A percentile compares a stretch with the other conserved stretches of the same genome.
Conservation (phyloP, 768 basidiomycete genomes). For the Hortiboletus campestris region DNA sequence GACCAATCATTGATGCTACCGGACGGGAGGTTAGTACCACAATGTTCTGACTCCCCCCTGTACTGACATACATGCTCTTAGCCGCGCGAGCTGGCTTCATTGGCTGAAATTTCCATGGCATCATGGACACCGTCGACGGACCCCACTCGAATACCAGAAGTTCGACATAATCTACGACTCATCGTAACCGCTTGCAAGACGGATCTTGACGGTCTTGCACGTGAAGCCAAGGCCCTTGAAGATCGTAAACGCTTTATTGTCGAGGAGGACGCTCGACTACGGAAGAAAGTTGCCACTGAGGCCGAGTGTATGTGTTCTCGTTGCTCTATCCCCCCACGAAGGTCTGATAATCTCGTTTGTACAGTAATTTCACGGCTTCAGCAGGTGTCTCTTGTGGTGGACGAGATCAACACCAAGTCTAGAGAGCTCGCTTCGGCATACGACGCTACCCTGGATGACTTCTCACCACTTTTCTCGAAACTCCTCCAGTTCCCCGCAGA, state of each 20-base stretch:
- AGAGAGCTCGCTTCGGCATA: slow-evolving; percentile 63
- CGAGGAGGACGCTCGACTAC: slow-evolving; percentile 68
- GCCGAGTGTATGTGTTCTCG: slow-evolving; percentile 58
- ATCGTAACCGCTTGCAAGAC: slow-evolving; percentile 80
- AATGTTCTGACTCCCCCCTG: background rate
- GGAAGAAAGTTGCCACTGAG: slow-evolving; percentile 70
- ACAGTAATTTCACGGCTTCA: slow-evolving; percentile 78
- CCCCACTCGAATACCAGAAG: slow-evolving; percentile 86
- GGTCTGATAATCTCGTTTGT: background rate
- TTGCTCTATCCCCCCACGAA: background rate
- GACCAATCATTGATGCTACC: slow-evolving; percentile 92
- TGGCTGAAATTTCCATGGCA: slow-evolving; percentile 72
- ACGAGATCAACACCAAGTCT: slow-evolving; percentile 64
- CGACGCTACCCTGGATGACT: slow-evolving; percentile 70
- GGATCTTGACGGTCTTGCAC: slow-evolving; percentile 84
- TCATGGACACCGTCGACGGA: slow-evolving; percentile 89
- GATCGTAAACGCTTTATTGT: slow-evolving; percentile 73
- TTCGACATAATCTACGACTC: slow-evolving; percentile 92
- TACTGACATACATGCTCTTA: slow-evolving; percentile 30
- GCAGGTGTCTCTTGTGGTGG: slow-evolving; percentile 70
- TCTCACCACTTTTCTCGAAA: slow-evolving; percentile 69
- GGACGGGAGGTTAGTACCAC: slow-evolving; percentile 74
- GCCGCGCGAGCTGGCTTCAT: slow-evolving; percentile 84
- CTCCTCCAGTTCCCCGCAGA: slow-evolving; percentile 74
- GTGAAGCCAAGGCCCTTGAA: slow-evolving; percentile 82